These are phyloP conservation scores for Candida fluviatilis DNA, from an alignment of 805 yeast species.

Conservation along the genomic window DNA sequence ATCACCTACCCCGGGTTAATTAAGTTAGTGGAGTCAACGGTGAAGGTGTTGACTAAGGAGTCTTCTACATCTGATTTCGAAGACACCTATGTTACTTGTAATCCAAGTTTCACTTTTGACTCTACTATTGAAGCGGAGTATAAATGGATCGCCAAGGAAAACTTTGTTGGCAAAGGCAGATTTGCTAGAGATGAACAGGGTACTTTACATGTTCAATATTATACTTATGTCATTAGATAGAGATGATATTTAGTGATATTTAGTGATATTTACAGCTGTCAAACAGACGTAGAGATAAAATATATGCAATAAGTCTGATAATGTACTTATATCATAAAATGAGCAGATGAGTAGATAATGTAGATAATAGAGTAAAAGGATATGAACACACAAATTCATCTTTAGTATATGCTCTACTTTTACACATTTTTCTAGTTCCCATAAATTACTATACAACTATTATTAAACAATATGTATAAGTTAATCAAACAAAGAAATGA, in stretches of 20 bases:
- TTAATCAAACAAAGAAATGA: background rate
- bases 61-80: conserved; percentile 31
- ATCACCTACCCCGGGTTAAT: conserved; percentile 49
- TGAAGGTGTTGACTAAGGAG: conserved; percentile 30
- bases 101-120: conserved; percentile 43
- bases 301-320: too few relatives aligned
- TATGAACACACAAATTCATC: background rate
- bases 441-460: conserved; percentile 6
- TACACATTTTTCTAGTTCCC: conserved; percentile 3
- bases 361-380: too few relatives aligned
- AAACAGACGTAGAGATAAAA: background rate
- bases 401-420: background rate
- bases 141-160: conserved; percentile 48
- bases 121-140: conserved; percentile 37
- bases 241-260: background rate
- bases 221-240: conserved; percentile 34
- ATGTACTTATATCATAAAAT: too few relatives aligned
- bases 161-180: conserved; percentile 56
- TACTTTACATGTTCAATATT: conserved; percentile 51
- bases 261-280: background rate
- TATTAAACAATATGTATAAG: conserved; percentile 3
- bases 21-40: conserved; percentile 27
- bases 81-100: conserved; percentile 47
- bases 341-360: too few relatives aligned
- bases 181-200: conserved; percentile 47